Conservation (phyloP, 495 filamentous ascomycete genomes). For the Aspergillus hancockii region DNA sequence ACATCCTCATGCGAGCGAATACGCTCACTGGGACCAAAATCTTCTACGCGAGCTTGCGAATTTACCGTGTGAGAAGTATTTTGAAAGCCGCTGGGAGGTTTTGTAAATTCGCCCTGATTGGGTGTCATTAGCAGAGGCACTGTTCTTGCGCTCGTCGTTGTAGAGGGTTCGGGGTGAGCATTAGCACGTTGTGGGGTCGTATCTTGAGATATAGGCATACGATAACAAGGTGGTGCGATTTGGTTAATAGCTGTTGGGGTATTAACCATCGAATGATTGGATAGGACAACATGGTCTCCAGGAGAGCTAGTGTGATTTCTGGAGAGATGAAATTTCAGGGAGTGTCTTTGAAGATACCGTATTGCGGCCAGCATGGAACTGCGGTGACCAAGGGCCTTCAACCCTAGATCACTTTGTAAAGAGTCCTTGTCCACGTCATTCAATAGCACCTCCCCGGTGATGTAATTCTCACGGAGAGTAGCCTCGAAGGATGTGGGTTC, state of each 20-base stretch:
- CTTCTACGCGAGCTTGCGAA: slow-evolving; percentile 1
- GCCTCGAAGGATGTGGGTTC: slow-evolving; percentile 51
- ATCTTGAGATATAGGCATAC: background rate
- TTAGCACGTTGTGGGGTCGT: slow-evolving; percentile 6
- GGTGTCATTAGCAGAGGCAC: background rate
- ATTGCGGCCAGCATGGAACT: slow-evolving; percentile 48
- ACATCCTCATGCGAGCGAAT: slow-evolving; percentile 26
- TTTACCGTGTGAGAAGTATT: background rate
- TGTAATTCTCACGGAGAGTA: slow-evolving; percentile 55
- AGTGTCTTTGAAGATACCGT: slow-evolving; percentile 41
- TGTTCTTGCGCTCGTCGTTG: background rate
- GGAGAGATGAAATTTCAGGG: slow-evolving; percentile 39
- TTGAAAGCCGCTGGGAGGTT: background rate
- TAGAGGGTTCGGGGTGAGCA: background rate
- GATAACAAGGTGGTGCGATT: background rate
- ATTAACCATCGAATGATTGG: background rate
- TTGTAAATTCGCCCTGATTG: background rate
- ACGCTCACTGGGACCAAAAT: background rate
- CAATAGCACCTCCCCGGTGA: slow-evolving; percentile 65
- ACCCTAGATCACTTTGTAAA: slow-evolving; percentile 51
- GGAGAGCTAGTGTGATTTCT: background rate
- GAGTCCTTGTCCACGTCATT: slow-evolving; percentile 42
- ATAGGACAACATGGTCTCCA: background rate
- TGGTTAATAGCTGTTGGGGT: background rate
- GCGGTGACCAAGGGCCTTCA: slow-evolving; percentile 49